Percentiles rank a stretch among this genome's conserved stretches.
Evolutionary conservation across 352 stramenopile genomes (phyloP).

Genomic region (Pythium sukuiense): DNA sequence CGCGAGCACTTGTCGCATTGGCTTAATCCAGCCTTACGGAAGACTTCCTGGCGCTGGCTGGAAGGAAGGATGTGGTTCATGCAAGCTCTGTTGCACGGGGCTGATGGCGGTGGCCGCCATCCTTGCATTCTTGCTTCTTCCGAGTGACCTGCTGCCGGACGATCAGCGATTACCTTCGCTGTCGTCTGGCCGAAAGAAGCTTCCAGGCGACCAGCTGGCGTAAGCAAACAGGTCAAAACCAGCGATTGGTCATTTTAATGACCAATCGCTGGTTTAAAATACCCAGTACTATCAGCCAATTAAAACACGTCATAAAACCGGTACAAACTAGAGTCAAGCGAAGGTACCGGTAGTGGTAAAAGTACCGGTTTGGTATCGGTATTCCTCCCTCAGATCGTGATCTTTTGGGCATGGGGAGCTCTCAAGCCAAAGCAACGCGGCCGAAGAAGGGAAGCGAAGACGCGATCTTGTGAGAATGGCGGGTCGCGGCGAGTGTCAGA

Average conservation of each 20-base stretch:
- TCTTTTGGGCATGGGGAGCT: not conserved
- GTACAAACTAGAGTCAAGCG: not conserved
- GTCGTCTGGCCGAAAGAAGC: not conserved
- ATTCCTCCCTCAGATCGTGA: not conserved
- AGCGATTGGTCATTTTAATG: not conserved
- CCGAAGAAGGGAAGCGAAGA: conserved; percentile 6
- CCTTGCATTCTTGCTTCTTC: not conserved
- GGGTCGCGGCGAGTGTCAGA: conserved; percentile 92
- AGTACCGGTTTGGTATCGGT: conserved; percentile 3
- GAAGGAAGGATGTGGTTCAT: not conserved
- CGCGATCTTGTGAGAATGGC: conserved; percentile 27
- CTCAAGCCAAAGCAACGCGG: not conserved
- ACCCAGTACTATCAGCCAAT: too few relatives aligned
- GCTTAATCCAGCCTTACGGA: not conserved
- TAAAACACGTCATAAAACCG: too few relatives aligned
- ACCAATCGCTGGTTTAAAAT: too few relatives aligned
- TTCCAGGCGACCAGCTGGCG: not conserved
- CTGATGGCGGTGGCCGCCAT: not conserved
- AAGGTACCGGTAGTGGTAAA: not conserved
- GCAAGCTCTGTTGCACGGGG: not conserved
- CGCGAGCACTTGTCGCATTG: not conserved
- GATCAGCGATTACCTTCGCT: not conserved
- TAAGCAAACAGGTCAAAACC: not conserved
- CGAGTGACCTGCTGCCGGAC: not conserved
- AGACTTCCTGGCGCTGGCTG: not conserved